A percentile compares a stretch with the other conserved stretches of the same genome.
Conservation (phyloP, 2,329 filamentous ascomycete genomes). For the Apiospora hydei region DNA sequence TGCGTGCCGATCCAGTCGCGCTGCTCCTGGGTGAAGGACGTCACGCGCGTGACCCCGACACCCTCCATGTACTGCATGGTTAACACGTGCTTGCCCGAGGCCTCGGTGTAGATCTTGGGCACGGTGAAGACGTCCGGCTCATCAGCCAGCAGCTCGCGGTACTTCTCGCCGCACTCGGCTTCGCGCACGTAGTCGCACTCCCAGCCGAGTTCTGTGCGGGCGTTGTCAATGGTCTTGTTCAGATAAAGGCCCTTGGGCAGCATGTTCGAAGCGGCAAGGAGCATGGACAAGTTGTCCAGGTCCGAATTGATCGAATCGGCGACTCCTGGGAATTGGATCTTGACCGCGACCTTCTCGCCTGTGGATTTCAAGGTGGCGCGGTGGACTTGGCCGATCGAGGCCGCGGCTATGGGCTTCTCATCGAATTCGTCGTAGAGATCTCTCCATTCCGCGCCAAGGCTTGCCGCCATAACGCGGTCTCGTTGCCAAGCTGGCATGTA, state of each 20-base stretch:
- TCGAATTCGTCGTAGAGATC: conserved; percentile 85
- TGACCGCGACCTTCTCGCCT: conserved; percentile 84
- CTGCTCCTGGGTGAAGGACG: conserved; percentile 79
- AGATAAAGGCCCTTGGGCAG: conserved; percentile 92
- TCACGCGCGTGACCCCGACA: conserved; percentile 81
- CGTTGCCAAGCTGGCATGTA: conserved; percentile 98
- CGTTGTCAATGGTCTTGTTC: conserved; percentile 97
- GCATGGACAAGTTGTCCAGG: conserved; percentile 88
- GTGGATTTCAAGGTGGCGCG: conserved; percentile 79
- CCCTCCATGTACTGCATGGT: conserved; percentile 95
- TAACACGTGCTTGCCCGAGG: conserved; percentile 84
- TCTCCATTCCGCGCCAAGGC: conserved; percentile 85
- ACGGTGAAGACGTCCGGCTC: conserved; percentile 80
- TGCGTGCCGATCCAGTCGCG: conserved; percentile 97
- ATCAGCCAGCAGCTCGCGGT: conserved; percentile 77
- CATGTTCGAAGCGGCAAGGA: conserved; percentile 88
- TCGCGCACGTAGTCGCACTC: conserved; percentile 96
- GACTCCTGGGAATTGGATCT: conserved; percentile 97
- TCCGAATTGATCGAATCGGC: conserved; percentile 96
- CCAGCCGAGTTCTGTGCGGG: conserved; percentile 90
- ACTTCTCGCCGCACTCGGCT: conserved; percentile 79
- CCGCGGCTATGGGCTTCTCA: conserved; percentile 90
- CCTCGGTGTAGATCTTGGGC: conserved; percentile 78
- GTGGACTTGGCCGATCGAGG: conserved; percentile 97
- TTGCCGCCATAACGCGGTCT: conserved; percentile 79